Evolutionary conservation across 371 early-diverging fungal species (phyloP).

Genomic region (Mucor indicus): DNA sequence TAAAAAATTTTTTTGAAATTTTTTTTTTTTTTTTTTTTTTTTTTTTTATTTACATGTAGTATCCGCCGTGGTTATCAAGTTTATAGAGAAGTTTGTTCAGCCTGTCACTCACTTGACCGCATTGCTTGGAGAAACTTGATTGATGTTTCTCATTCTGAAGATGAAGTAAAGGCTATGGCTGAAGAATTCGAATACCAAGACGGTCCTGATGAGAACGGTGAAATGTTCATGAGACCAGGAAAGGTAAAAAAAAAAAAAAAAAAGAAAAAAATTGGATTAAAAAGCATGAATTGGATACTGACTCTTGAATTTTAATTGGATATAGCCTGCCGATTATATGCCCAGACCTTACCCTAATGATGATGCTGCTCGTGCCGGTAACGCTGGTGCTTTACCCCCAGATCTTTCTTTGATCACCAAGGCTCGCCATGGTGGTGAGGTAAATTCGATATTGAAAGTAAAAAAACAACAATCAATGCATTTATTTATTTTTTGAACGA

Average conservation of each 20-base stretch:
- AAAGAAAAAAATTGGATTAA: too few species aligned
- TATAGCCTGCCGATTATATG: slow-evolving; percentile 86
- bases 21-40: too few species aligned
- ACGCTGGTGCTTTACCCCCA: slow-evolving; percentile 95
- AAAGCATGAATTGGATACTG: too few species aligned
- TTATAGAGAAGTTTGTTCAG: slow-evolving; percentile 96
- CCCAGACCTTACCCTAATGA: slow-evolving; percentile 95
- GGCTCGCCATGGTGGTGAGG: slow-evolving; percentile 93
- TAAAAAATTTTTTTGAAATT: too few species aligned
- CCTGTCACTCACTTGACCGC: slow-evolving; percentile 94
- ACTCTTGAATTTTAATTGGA: too few species aligned
- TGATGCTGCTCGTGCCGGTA: slow-evolving; percentile 95
- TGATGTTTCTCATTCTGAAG: slow-evolving; percentile 88
- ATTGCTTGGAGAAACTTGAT: slow-evolving; percentile 94
- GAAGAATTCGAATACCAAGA: slow-evolving; percentile 90
- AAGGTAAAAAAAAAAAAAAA: too few species aligned
- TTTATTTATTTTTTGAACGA: too few species aligned
- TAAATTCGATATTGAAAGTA: slow-evolving; percentile 44
- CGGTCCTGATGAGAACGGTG: slow-evolving; percentile 93
- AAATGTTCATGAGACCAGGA: slow-evolving; percentile 94
- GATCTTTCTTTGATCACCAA: slow-evolving; percentile 94
- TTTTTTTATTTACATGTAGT: slow-evolving; percentile 33
- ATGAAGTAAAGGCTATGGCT: slow-evolving; percentile 92
- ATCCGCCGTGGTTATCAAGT: slow-evolving; percentile 98
- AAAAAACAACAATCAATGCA: too few species aligned